A percentile compares a stretch with the other conserved stretches of the same genome.
Evolutionary conservation across 2,329 filamentous ascomycete genomes (phyloP).

Genomic region (Fusarium metavorans): DNA sequence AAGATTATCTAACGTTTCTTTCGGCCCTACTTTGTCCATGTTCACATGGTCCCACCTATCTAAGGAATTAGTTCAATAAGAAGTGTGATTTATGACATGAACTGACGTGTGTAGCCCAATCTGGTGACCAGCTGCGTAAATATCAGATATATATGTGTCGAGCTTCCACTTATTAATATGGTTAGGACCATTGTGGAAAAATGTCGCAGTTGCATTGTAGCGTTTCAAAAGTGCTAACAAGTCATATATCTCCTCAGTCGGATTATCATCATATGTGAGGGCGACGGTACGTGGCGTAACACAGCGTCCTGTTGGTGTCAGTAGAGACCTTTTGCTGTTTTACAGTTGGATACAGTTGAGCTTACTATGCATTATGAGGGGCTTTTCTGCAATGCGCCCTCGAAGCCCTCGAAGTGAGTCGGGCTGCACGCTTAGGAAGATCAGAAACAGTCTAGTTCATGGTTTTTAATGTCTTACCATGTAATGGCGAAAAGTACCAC

Average conservation of each 20-base stretch:
- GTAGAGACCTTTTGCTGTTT: not conserved
- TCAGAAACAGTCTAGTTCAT: not conserved
- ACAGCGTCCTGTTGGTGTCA: not conserved
- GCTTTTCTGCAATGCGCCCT: not conserved
- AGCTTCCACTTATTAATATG: slow-evolving; percentile 1
- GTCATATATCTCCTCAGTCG: slow-evolving; percentile 2
- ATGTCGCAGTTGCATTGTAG: slow-evolving; percentile 7
- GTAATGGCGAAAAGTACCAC: not conserved
- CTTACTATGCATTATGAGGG: not conserved
- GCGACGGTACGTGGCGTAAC: slow-evolving; percentile 5
- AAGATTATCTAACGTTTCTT: not conserved
- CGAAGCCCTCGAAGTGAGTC: not conserved
- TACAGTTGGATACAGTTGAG: not conserved
- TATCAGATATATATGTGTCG: slow-evolving; percentile 1
- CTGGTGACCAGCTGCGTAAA: slow-evolving; percentile 4
- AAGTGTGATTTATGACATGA: not conserved
- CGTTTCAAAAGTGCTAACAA: slow-evolving; percentile 6
- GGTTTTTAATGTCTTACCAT: not conserved
- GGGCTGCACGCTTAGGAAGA: not conserved
- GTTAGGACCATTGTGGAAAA: slow-evolving; percentile 2
- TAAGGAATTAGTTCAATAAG: not conserved
- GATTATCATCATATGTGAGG: slow-evolving; percentile 5
- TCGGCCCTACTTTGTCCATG: not conserved
- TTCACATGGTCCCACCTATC: not conserved
- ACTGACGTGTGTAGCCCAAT: slow-evolving; percentile 7